A percentile compares a stretch with the other conserved stretches of the same genome.
Evolutionary conservation across 371 early-diverging fungal species (phyloP).

Genomic region (Fennellomyces sp.): DNA sequence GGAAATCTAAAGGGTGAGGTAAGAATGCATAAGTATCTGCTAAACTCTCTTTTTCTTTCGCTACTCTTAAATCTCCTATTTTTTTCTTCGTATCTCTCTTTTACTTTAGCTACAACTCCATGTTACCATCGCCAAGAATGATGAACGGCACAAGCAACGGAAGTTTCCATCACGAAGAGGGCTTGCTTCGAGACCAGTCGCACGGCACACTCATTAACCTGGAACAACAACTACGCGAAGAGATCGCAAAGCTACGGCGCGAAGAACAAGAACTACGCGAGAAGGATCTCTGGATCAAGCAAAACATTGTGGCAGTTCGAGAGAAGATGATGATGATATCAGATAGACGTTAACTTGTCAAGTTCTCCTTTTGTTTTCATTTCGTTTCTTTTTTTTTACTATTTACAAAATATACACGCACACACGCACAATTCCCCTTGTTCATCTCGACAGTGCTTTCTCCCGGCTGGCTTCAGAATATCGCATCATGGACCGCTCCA

Average conservation of each 20-base stretch:
- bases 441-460: not conserved
- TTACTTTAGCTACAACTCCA: not conserved
- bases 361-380: not conserved
- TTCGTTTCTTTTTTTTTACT: not conserved
- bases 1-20: not conserved
- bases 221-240: slow-evolving; percentile 46
- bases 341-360: slow-evolving; percentile 1
- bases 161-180: not conserved
- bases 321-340: slow-evolving; percentile 34
- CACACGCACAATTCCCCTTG: not conserved
- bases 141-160: slow-evolving; percentile 10
- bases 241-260: slow-evolving; percentile 45
- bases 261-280: slow-evolving; percentile 47
- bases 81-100: not conserved
- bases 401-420: not conserved
- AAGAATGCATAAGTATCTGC: slow-evolving; percentile 1
- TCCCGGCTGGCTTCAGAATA: not conserved
- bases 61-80: too few relatives aligned
- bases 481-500: not conserved
- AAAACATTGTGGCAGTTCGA: slow-evolving; percentile 43
- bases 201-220: slow-evolving; percentile 11
- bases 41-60: not conserved
- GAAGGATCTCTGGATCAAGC: slow-evolving; percentile 48
- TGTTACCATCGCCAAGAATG: not conserved
- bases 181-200: slow-evolving; percentile 1